Base-by-base conservation (phyloP, 129 eudicot genomes). In the Flaveria trinervia region DNA sequence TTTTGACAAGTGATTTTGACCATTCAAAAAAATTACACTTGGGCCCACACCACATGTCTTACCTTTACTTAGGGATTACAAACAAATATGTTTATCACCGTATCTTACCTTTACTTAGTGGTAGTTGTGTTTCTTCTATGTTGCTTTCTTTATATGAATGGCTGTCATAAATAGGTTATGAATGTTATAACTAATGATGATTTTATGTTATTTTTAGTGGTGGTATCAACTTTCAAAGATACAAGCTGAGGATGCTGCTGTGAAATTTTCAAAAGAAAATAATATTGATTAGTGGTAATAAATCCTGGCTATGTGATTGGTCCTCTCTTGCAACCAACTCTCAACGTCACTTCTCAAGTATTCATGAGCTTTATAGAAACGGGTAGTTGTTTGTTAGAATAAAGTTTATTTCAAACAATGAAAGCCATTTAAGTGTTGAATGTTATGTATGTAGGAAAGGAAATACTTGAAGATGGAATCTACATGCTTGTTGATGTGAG, bases 171-270 rank as follows among this genome's bases (percentile, higher is more conserved):
- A 36, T 36, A 36, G 41, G 41, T 36, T 36, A 5, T 36, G 7
- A 36, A 36, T 36, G 41, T 36, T 4, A 36, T 5, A 36, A 36
- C 41, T 36, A 36, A 36, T 36, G 41, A 61, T 26, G 11, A 61
- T 10, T 48, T 75, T 16, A 61, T 9, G 9, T 64, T 4, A 9
- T 71, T 66, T 65, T 59, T 77, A 87, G 91, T n/a, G 17, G 39
- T 87, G 86, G 88, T 87, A 84, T 73, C 16, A 41, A 5, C 85
- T 87, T 72, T 76, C 91, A 6, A 87, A 87, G 75, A 87, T 84
- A 44, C 69, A 84, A 76, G 91, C 91, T 25, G 91, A 87, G 60
- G 79, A 87, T 41, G 88, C 88, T 1, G 88, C 86, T 41, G 67
- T 76, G 41, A 87, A 84, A 30, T 87, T 82, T 72, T 82, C 82